Evolutionary conservation across 495 filamentous ascomycete species (phyloP).

Genomic region (Clavariopsis aquatica): DNA sequence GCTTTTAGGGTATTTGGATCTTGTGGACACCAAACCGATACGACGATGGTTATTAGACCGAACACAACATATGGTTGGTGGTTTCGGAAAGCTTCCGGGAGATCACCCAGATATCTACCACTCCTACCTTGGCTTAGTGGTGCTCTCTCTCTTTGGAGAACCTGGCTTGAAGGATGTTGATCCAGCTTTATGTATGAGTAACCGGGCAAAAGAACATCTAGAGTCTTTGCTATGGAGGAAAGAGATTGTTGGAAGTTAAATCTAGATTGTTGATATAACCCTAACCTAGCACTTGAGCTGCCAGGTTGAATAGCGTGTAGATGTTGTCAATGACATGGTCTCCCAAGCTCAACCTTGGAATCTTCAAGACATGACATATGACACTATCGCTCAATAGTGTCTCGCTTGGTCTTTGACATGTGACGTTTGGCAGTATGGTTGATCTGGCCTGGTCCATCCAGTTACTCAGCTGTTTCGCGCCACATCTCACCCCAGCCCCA

Average conservation of each 20-base stretch:
- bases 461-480: too few relatives aligned
- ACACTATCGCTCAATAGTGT: too few relatives aligned
- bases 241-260: constrained; percentile 14
- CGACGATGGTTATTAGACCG: constrained; percentile 79
- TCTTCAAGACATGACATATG: not conserved
- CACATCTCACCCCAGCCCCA: constrained; percentile 8
- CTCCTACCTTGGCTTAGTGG: constrained; percentile 82
- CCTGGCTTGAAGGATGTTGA: constrained; percentile 37
- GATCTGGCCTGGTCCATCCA: too few relatives aligned
- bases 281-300: too few relatives aligned
- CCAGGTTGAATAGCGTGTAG: too few relatives aligned
- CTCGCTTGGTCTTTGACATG: too few relatives aligned
- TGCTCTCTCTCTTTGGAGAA: constrained; percentile 53
- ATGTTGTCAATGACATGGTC: not conserved
- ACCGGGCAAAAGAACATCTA: constrained; percentile 28
- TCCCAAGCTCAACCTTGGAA: not conserved
- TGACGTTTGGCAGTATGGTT: too few relatives aligned
- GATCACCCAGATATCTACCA: constrained; percentile 88
- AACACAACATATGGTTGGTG: constrained; percentile 88
- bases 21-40: constrained; percentile 62
- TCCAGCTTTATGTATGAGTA: constrained; percentile 51
- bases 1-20: constrained; percentile 63
- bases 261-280: too few relatives aligned
- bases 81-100: constrained; percentile 82
- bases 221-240: constrained; percentile 32